phyloP scores from a whole-genome alignment of 225 moss, liverwort and hornwort species.

The Sphagnum contortum region DNA sequence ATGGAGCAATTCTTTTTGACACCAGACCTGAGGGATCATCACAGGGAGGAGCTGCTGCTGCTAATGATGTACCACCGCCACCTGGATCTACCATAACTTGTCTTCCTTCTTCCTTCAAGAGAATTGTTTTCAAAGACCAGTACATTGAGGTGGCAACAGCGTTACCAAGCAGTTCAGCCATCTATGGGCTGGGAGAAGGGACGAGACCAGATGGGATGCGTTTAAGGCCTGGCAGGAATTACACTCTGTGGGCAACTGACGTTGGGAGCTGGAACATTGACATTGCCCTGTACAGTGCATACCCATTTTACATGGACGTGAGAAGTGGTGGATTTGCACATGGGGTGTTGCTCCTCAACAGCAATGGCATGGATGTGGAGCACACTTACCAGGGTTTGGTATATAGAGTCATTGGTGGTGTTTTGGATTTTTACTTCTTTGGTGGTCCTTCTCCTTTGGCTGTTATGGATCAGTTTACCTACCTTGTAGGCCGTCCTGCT shows the following conservation, averaged over 20 bases:
- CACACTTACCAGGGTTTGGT: constrained; percentile 50
- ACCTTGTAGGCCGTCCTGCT: constrained; percentile 72
- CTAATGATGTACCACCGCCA: too few relatives aligned
- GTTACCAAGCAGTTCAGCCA: constrained; percentile 42
- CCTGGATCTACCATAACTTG: too few relatives aligned
- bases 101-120: constrained; percentile 20
- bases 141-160: constrained; percentile 75
- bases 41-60: too few relatives aligned
- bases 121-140: constrained; percentile 79
- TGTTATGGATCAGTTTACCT: constrained; percentile 67
- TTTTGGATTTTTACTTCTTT: constrained; percentile 85
- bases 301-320: constrained; percentile 69
- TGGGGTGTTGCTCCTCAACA: constrained; percentile 62
- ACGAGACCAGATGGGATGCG: constrained; percentile 70
- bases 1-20: constrained; percentile 77
- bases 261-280: constrained; percentile 50
- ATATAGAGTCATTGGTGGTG: constrained; percentile 63
- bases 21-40: constrained; percentile 11
- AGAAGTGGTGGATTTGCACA: constrained; percentile 47
- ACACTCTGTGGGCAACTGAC: constrained; percentile 87
- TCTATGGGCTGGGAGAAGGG: constrained; percentile 85
- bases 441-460: constrained; percentile 57
- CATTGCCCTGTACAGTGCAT: constrained; percentile 69
- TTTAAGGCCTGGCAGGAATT: constrained; percentile 49
- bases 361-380: constrained; percentile 78